Evolutionary conservation across 768 basidiomycete genomes (phyloP), one percentile per base, ranked within the genome.

Genomic region (Lepiota venenata): DNA sequence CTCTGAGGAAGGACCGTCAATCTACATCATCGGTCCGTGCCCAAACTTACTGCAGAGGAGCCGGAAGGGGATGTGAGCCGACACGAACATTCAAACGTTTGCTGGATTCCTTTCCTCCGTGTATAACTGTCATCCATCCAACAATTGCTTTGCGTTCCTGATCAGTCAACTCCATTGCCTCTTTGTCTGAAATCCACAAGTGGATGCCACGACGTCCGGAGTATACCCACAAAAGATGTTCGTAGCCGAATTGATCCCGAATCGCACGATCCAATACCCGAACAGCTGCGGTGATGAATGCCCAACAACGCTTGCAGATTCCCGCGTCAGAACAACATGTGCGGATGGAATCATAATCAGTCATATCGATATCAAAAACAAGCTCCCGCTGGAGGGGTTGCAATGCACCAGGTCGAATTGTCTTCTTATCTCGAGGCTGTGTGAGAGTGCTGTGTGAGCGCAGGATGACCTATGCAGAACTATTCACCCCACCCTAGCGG

Each of bases 361-460:
- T 96, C 97, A 99, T 98, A 71, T 99, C 97, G 66, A 99, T 98
- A 83, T 99, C 97, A 67, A 99, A 97, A 0, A 98, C 96, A 40
- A 99, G 86, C 67, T 98, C 97, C 55, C 97, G 87, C 58, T 83
- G 81, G 32, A 82, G 67, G 0, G 97, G 93, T 41, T 78, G 75
- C 60, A 98, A 85, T n/a, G 85, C 74, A 10, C 83, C 83, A 9
- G 73, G 62, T 5, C 76, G 72, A 14, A 92, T 76, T 0, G 90
- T 87, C 64, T 95, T 95, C 66, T 83, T 88, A 74, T 98, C 96
- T 63, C 84, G 78, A 2, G 96, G 96, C 93, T 97, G 65, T 22
- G 50, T 3, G n/a, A 25, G 29, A 39, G 7, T 35, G 39, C 20
- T 15, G 32, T 4, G 29, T 55, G 20, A 40, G 25, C 15, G 21